Base-by-base conservation (phyloP, 106 monocot species). In the Ottelia alismoides region DNA sequence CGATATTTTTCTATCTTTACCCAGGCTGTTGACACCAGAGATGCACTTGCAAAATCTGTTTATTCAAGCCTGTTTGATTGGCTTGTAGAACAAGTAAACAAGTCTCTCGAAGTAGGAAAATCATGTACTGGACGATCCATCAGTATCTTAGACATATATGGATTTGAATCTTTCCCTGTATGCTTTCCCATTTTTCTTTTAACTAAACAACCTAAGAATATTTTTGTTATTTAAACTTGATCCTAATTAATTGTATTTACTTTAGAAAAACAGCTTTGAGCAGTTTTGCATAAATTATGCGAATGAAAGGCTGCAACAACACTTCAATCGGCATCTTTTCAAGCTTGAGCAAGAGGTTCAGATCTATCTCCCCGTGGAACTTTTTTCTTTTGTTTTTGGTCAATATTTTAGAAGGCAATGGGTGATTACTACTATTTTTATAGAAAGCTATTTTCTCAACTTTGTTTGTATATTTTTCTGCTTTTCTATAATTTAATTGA, bases 251-350 rank as follows among this genome's bases (percentile, higher is more conserved):
- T n/a, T n/a, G n/a, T n/a, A n/a, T 30, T 16, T 58, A 20, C 14
- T 70, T 47, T 82, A 82, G 81, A 98, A 49, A 54, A 98, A 98
- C 64, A 85, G 89, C 67, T 90, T 98, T 68, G 98, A 98, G 72
- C 98, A 98, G 56, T 98, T 98, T 48, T 98, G 98, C 65, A 98
- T 98, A 64, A 98, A 98, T 49, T 98, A 98, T 75, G 90, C 98
- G 43, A 98, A 90, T 72, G 96, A 96, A 74, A 89, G 96, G 45
- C 70, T 98, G 23, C 96, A 98, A 60, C 98, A 98, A 61, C 96
- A 98, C 76, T 98, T 98, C 57, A 98, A 98, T 51, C 78, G 98
- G 4, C 98, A 98, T 67, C 68, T 98, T 32, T 98, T 98, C 62
- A 98, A 98, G 60, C 68, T 98, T 27, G 98, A 98, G 62, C 98